These are phyloP conservation scores for Nothophoma quercina DNA, from an alignment of 2,329 filamentous ascomycete species.

Conservation along the genomic window DNA sequence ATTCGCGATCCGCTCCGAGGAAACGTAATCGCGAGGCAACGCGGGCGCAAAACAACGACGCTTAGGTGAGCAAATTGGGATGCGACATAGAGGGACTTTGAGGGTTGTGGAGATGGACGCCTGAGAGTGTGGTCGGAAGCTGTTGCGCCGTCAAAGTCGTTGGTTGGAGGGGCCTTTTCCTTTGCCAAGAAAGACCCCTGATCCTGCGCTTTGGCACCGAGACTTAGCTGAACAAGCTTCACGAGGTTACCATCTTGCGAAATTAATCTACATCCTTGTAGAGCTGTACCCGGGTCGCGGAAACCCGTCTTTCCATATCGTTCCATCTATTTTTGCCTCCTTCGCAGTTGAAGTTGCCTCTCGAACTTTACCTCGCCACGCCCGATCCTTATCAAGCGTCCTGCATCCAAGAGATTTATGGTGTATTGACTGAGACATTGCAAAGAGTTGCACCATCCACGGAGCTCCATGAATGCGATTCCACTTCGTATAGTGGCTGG, in stretches of 20 bases:
- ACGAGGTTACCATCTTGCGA: not conserved
- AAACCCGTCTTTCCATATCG: not conserved
- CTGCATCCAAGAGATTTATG: not conserved
- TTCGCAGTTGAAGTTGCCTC: not conserved
- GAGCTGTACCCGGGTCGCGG: not conserved
- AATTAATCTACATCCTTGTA: not conserved
- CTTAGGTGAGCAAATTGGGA: conserved; percentile 10
- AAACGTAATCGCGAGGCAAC: conserved; percentile 6
- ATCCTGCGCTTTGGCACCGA: not conserved
- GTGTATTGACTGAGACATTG: not conserved
- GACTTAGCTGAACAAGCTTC: conserved; percentile 16
- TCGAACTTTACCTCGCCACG: conserved; percentile 1
- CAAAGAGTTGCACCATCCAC: not conserved
- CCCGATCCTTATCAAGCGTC: not conserved
- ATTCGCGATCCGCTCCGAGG: not conserved
- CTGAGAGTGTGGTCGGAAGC: not conserved
- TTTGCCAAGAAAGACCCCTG: conserved; percentile 13
- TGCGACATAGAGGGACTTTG: not conserved
- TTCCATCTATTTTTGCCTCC: conserved; percentile 1
- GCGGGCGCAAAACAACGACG: conserved; percentile 1
- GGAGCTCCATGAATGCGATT: not conserved
- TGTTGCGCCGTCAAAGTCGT: not conserved
- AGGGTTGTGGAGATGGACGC: not conserved
- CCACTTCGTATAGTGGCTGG: not conserved
- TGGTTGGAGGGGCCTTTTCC: too few relatives aligned